Base-by-base conservation (phyloP, 768 basidiomycete species). In the Amanita jacksonii region DNA sequence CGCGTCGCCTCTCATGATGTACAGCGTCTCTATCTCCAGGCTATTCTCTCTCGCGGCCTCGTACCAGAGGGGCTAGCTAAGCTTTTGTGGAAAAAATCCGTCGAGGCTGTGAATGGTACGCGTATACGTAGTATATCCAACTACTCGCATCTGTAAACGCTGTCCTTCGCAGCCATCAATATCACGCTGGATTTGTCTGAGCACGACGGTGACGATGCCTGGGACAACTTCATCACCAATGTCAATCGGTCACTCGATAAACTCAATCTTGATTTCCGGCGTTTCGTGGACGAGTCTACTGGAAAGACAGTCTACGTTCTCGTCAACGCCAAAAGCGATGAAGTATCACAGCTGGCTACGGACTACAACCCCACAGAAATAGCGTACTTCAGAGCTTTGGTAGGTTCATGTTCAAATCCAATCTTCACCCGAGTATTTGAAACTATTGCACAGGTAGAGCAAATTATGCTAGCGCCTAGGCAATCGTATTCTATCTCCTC, bases 291-390 rank as follows among this genome's bases (percentile, higher is more conserved):
- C 53, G 84, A 91, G 58, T 59, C 61, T 23, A 73, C 70, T 13
- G 85, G 86, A 9, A 63, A 61, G 43, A 74, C 75, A 47, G 72
- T 79, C 64, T 86, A 78, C 50, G 76, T 77, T 7, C 58, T 92
- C 54, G 89, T 88, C 35, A 94, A 93, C 56, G 66, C 72, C 7
- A 85, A 79, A 49, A 80, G 78, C 13, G 90, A 93, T 53, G 80
- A 81, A 42, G 70, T 91, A 25, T 83, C 90, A 0, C 88, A 89
- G 56, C 62, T 86, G 57, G 90, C 89, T 3, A 89, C 87, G 0
- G 85, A 87, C 31, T 94, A 91, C 54, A 74, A 73, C 1, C 67
- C 86, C 0, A 63, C 67, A 24, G 90, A 94, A 60, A 90, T 92
- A 41, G 69, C 78, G 0, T 92, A 78, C 63, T 92, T 91, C 70